Evolutionary conservation across 2,329 filamentous ascomycete genomes (phyloP).

Genomic region (Cytospora paraplurivora): DNA sequence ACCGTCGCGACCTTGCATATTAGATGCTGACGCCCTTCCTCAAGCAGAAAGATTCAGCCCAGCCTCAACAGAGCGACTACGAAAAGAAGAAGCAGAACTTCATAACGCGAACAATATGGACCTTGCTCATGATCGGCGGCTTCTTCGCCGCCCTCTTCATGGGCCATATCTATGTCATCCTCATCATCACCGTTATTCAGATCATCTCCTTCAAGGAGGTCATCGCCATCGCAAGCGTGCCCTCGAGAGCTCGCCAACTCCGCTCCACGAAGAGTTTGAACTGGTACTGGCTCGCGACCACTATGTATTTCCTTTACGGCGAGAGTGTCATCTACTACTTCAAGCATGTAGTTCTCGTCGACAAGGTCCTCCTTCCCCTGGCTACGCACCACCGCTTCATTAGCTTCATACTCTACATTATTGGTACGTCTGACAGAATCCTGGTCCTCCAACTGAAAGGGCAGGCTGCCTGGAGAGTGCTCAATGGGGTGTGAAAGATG

Average conservation of each 20-base stretch:
- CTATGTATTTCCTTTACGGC: constrained; percentile 99
- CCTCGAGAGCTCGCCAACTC: constrained; percentile 85
- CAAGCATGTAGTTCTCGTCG: constrained; percentile 96
- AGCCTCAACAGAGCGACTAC: constrained; percentile 65
- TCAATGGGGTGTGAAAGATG: background rate
- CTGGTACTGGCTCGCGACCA: constrained; percentile 98
- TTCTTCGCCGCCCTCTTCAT: constrained; percentile 94
- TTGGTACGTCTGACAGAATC: constrained; percentile 63
- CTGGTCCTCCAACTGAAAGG: background rate
- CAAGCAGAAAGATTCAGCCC: constrained; percentile 46
- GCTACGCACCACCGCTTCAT: constrained; percentile 98
- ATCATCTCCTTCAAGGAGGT: constrained; percentile 99
- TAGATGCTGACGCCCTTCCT: constrained; percentile 30
- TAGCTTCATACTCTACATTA: constrained; percentile 96
- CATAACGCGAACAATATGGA: constrained; percentile 96
- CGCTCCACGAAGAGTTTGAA: constrained; percentile 95
- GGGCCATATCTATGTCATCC: constrained; percentile 96
- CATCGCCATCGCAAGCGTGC: constrained; percentile 94
- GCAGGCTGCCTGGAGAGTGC: background rate
- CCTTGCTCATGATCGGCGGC: constrained; percentile 90
- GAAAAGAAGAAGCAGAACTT: constrained; percentile 99
- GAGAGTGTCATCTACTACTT: constrained; percentile 99
- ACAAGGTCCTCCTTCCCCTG: constrained; percentile 87
- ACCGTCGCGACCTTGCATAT: background rate
- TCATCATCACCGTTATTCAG: constrained; percentile 88